Conservation (phyloP, 495 filamentous ascomycete species). For the Tuber borchii region DNA sequence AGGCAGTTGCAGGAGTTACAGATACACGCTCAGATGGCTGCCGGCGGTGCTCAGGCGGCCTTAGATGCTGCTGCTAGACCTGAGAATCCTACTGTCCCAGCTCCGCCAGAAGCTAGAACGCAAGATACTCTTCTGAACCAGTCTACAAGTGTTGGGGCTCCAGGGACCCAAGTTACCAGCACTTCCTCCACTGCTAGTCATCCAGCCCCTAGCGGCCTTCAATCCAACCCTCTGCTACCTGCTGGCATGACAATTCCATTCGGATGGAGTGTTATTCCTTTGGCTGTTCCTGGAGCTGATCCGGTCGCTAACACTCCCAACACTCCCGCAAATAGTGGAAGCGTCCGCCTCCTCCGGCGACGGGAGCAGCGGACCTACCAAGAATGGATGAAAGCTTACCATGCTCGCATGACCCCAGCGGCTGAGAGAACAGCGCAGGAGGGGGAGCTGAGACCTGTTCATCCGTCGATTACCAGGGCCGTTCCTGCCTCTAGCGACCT, state of each 20-base stretch:
- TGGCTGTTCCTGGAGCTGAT: constrained; percentile 30
- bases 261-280: constrained; percentile 38
- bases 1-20: constrained; percentile 31
- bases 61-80: constrained; percentile 12
- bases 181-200: constrained; percentile 11
- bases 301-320: not conserved
- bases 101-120: not conserved
- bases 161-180: not conserved
- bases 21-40: constrained; percentile 21
- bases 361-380: constrained; percentile 34
- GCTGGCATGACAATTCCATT: constrained; percentile 35
- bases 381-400: constrained; percentile 35
- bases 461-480: constrained; percentile 13
- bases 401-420: constrained; percentile 29
- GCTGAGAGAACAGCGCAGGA: not conserved
- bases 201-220: not conserved
- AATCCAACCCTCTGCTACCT: constrained; percentile 13
- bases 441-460: not conserved
- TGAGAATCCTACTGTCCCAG: constrained; percentile 12
- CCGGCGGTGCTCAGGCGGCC: constrained; percentile 16
- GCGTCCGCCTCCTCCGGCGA: constrained; percentile 22
- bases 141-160: constrained; percentile 5
- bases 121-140: not conserved
- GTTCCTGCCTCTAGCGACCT: constrained; percentile 14
- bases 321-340: constrained; percentile 13